phyloP scores from a whole-genome alignment of 768 basidiomycete genomes.

The Lactifluus echinatus region DNA sequence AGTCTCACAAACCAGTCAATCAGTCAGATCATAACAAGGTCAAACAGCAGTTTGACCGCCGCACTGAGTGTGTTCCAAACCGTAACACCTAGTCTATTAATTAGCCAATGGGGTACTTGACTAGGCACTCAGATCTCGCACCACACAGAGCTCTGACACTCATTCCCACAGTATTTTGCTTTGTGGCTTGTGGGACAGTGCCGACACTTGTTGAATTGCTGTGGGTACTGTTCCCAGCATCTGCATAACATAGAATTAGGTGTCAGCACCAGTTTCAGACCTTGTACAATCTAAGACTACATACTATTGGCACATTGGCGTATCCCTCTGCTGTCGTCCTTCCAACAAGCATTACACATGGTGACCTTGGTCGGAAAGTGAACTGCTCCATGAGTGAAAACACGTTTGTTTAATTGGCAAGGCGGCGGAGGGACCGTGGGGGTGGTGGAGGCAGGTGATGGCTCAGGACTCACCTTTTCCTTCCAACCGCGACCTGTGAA shows the following conservation, averaged over 20 bases:
- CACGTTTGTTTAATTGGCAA: constrained; percentile 79
- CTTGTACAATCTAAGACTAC: constrained; percentile 28
- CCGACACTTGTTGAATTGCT: constrained; percentile 95
- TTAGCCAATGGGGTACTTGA: too few species aligned
- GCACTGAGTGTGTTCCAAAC: too few species aligned
- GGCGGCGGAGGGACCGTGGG: constrained; percentile 19
- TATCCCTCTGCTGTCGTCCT: constrained; percentile 88
- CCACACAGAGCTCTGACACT: constrained; percentile 95
- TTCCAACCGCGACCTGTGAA: constrained; percentile 43
- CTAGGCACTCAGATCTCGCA: too few species aligned
- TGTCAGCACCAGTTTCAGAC: not conserved
- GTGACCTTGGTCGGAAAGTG: constrained; percentile 85
- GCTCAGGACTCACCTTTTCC: constrained; percentile 30
- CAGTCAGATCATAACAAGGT: too few species aligned
- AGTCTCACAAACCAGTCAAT: too few species aligned
- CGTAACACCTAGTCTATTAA: too few species aligned
- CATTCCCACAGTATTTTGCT: constrained; percentile 97
- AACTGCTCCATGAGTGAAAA: constrained; percentile 95
- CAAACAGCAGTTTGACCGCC: too few species aligned
- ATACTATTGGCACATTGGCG: constrained; percentile 94
- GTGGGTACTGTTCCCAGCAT: constrained; percentile 83
- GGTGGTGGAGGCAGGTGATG: constrained; percentile 21
- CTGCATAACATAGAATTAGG: constrained; percentile 67
- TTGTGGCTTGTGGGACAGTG: constrained; percentile 94
- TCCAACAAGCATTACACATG: constrained; percentile 98